Conservation (phyloP, 805 yeast species). For the Candida golubevii region DNA sequence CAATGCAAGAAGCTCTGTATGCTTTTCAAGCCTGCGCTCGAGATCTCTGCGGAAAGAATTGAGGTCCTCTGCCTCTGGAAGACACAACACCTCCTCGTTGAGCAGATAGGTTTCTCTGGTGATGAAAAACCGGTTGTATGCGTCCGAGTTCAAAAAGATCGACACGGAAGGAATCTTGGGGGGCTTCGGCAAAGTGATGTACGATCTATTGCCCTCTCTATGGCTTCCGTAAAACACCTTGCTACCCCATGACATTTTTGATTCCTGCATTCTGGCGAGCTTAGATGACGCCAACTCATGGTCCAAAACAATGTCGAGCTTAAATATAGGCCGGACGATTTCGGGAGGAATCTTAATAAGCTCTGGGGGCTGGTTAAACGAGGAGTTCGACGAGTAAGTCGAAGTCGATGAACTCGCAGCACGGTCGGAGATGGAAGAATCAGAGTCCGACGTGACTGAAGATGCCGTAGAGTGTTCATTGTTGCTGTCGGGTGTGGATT, state of each 20-base stretch:
- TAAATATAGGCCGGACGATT: constrained; percentile 41
- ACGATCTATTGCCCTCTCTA: constrained; percentile 1
- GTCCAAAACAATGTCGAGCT: constrained; percentile 43
- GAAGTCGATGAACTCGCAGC: constrained; percentile 14
- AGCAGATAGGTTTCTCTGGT: constrained; percentile 19
- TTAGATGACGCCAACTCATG: constrained; percentile 36
- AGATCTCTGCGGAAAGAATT: constrained; percentile 1
- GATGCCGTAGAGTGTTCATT: constrained; percentile 33
- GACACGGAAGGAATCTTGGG: constrained; percentile 15
- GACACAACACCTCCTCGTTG: constrained; percentile 12
- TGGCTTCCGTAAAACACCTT: constrained; percentile 8
- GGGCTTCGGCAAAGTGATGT: constrained; percentile 12
- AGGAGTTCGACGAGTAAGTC: constrained; percentile 6
- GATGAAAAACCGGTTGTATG: constrained; percentile 25
- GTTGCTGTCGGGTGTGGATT: constrained; percentile 33
- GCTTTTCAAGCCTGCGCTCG: neutral
- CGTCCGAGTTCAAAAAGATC: constrained; percentile 23
- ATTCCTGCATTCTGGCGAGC: constrained; percentile 12
- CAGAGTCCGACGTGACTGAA: constrained; percentile 29
- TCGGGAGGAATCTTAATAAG: constrained; percentile 42
- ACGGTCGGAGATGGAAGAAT: constrained; percentile 19
- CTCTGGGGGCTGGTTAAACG: constrained; percentile 38
- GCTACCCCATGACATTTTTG: constrained; percentile 5
- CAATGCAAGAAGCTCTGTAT: constrained; percentile 15
- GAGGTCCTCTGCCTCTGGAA: constrained; percentile 8